Conservation (phyloP, 2,329 filamentous ascomycete species). For the Xenosphaeropsis pyriputrescens region DNA sequence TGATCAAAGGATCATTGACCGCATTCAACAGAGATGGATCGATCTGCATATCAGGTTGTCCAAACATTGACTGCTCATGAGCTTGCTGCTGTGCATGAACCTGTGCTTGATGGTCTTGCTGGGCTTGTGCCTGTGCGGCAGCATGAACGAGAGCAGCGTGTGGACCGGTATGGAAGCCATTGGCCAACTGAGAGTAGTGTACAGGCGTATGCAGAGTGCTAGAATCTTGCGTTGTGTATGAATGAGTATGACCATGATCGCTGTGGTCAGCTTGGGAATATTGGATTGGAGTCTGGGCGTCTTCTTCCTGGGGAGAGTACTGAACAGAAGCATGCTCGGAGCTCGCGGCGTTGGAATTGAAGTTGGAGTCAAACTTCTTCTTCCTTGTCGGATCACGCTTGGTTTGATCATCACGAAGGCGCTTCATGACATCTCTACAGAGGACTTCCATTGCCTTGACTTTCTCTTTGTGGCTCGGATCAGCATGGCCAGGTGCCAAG, state of each 20-base stretch:
- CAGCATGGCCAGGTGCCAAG: constrained; percentile 32
- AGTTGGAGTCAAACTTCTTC: constrained; percentile 22
- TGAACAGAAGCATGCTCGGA: constrained; percentile 9
- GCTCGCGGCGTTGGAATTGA: constrained; percentile 10
- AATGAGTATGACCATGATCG: too few species aligned
- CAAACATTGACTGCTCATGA: constrained; percentile 14
- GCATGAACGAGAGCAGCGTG: constrained; percentile 13
- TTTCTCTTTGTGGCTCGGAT: constrained; percentile 38
- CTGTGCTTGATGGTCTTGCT: constrained; percentile 4
- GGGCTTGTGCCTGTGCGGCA: constrained; percentile 10
- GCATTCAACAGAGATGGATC: constrained; percentile 45
- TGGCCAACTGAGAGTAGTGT: background rate
- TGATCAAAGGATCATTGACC: constrained; percentile 17
- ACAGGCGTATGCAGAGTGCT: background rate
- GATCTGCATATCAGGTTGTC: constrained; percentile 41
- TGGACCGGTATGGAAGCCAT: constrained; percentile 1
- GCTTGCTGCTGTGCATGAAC: constrained; percentile 8
- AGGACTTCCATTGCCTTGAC: constrained; percentile 55
- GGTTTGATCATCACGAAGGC: constrained; percentile 51
- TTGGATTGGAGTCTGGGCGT: too few species aligned
- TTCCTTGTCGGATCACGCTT: constrained; percentile 34
- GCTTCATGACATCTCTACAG: constrained; percentile 65
- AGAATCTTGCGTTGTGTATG: background rate
- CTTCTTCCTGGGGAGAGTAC: background rate
- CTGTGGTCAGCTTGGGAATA: too few species aligned